phyloP scores from a whole-genome alignment of 2,329 filamentous ascomycete species.

The Lachnellula arida region DNA sequence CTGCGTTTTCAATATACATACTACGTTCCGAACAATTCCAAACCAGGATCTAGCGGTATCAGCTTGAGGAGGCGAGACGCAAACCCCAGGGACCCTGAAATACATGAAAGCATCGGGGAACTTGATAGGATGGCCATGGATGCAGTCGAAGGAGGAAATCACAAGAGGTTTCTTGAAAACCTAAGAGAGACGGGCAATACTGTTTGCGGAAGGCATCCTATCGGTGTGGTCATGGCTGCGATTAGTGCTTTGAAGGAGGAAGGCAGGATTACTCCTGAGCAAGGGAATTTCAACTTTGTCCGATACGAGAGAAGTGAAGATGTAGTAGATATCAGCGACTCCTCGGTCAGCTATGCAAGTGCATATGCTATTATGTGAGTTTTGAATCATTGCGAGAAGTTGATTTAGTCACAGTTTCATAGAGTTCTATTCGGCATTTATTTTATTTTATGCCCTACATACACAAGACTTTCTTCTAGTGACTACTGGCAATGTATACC shows the following conservation, averaged over 20 bases:
- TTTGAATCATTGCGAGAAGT: not conserved
- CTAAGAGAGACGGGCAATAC: conserved; percentile 77
- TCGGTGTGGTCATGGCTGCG: conserved; percentile 86
- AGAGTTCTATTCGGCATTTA: too few species aligned
- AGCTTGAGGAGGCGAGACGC: conserved; percentile 30
- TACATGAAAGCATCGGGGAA: conserved; percentile 78
- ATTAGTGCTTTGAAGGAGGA: conserved; percentile 57
- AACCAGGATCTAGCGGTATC: conserved; percentile 35
- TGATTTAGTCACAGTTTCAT: too few species aligned
- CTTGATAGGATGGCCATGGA: conserved; percentile 81
- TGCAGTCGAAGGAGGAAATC: conserved; percentile 72
- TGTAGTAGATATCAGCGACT: conserved; percentile 62
- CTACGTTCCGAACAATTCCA: conserved; percentile 54
- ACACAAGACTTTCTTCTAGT: too few species aligned
- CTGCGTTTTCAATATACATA: conserved; percentile 76
- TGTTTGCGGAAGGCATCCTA: conserved; percentile 91
- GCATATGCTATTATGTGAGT: conserved; percentile 68
- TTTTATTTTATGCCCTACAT: too few species aligned
- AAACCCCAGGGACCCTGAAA: conserved; percentile 44
- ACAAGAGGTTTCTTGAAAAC: conserved; percentile 64
- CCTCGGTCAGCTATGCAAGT: conserved; percentile 92
- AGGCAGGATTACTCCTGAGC: conserved; percentile 33
- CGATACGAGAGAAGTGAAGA: conserved; percentile 83
- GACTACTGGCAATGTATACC: too few species aligned
- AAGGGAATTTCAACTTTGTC: conserved; percentile 60